Evolutionary conservation across 805 yeast genomes (phyloP).

Genomic region (Yamadazyma akitaensis): DNA sequence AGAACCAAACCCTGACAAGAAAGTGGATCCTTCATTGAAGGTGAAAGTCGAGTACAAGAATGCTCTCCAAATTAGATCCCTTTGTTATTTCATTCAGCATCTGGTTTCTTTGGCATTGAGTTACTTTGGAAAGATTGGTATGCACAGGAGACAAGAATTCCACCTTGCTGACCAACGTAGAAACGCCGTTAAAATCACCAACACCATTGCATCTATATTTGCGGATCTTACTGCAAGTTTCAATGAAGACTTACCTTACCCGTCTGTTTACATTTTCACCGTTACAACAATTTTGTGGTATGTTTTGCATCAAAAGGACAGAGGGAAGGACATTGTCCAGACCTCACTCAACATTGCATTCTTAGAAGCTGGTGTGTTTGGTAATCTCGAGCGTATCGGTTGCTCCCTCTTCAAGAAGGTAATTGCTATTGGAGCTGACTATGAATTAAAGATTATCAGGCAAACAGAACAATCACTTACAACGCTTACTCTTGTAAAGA

Average conservation of each 20-base stretch:
- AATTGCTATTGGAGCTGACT: not conserved
- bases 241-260: slow-evolving; percentile 14
- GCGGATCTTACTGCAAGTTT: slow-evolving; percentile 18
- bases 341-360: slow-evolving; percentile 46
- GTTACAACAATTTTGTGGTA: slow-evolving; percentile 36
- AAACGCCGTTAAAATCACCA: slow-evolving; percentile 40
- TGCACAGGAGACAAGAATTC: slow-evolving; percentile 48
- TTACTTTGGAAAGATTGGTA: slow-evolving; percentile 43
- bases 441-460: not conserved
- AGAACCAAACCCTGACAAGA: slow-evolving; percentile 29
- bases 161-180: slow-evolving; percentile 31
- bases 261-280: slow-evolving; percentile 32
- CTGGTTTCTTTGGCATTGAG: slow-evolving; percentile 40
- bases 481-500: slow-evolving; percentile 25
- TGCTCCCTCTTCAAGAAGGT: not conserved
- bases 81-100: slow-evolving; percentile 48
- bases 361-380: slow-evolving; percentile 50
- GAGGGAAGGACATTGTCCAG: slow-evolving; percentile 25
- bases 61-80: slow-evolving; percentile 51
- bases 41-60: slow-evolving; percentile 45
- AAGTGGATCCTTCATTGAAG: slow-evolving; percentile 50
- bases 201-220: slow-evolving; percentile 26
- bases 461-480: slow-evolving; percentile 34
- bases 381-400: slow-evolving; percentile 20
- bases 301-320: slow-evolving; percentile 27